phyloP scores from a whole-genome alignment of 225 moss, liverwort and hornwort species.

The Physcomitrium patens region DNA sequence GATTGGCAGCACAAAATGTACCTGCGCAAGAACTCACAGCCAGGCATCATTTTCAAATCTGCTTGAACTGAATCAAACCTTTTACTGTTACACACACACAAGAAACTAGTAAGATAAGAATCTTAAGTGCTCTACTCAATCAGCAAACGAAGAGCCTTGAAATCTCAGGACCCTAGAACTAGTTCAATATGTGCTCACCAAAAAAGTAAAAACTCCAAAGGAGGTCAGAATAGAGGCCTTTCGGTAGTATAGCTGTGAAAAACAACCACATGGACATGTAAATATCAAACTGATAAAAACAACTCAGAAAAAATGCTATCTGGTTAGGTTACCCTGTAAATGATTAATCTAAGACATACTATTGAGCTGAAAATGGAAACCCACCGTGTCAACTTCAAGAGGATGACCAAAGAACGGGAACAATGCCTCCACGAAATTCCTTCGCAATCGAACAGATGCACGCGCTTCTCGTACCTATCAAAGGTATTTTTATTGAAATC shows the following conservation, averaged over 20 bases:
- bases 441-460: slow-evolving; percentile 50
- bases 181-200: slow-evolving; percentile 44
- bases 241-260: slow-evolving; percentile 60
- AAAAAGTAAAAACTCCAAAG: slow-evolving; percentile 66
- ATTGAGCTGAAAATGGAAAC: slow-evolving; percentile 10
- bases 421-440: slow-evolving; percentile 58
- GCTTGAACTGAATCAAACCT: slow-evolving; percentile 4
- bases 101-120: no score
- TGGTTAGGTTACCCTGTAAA: not conserved
- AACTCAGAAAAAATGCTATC: not conserved
- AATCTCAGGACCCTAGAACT: not conserved
- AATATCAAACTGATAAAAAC: not conserved
- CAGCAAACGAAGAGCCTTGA: not conserved
- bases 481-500: not conserved
- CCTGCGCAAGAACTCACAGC: slow-evolving; percentile 30
- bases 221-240: slow-evolving; percentile 60
- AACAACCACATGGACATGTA: not conserved
- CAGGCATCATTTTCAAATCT: not conserved
- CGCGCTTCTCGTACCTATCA: slow-evolving; percentile 68
- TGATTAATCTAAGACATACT: not conserved
- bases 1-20: slow-evolving; percentile 62
- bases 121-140: not conserved
- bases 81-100: not conserved
- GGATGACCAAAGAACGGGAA: slow-evolving; percentile 62
- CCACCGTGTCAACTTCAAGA: slow-evolving; percentile 72